A percentile compares a stretch with the other conserved stretches of the same genome.
These are phyloP conservation scores for Phytophthora hybrid DNA, from an alignment of 352 stramenopile genomes.

Conservation along the genomic window DNA sequence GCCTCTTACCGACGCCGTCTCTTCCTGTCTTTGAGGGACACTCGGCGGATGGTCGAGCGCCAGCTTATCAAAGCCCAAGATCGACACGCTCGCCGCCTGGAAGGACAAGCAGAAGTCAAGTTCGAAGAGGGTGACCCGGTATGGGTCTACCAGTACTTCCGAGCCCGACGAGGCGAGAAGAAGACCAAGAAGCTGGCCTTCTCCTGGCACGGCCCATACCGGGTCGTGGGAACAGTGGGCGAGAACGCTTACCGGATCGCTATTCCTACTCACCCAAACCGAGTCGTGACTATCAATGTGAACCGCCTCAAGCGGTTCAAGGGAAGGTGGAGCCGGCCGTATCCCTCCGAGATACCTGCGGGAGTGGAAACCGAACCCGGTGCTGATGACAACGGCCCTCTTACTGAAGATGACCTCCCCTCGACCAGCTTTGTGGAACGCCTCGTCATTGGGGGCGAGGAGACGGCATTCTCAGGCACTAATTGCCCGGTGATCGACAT, in stretches of 20 bases:
- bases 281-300: not conserved
- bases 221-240: no score
- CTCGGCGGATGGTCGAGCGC: not conserved
- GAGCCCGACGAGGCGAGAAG: not conserved
- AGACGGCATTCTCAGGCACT: not conserved
- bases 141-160: not conserved
- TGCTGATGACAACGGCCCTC: not conserved
- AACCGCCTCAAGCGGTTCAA: constrained; percentile 5
- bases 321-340: not conserved
- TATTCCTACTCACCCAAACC: not conserved
- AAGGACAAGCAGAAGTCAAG: not conserved
- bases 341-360: not conserved
- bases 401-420: not conserved
- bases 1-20: not conserved
- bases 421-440: constrained; percentile 8
- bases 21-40: not conserved
- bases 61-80: constrained; percentile 8
- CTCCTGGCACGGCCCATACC: not conserved
- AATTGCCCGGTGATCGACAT: constrained; percentile 2
- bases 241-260: no score
- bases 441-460: not conserved
- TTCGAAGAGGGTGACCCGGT: not conserved
- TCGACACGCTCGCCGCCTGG: not conserved
- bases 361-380: not conserved
- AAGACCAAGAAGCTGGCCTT: constrained; percentile 16